Base-by-base conservation (phyloP, 257 asterid genomes). In the Knoxia roxburghii region DNA sequence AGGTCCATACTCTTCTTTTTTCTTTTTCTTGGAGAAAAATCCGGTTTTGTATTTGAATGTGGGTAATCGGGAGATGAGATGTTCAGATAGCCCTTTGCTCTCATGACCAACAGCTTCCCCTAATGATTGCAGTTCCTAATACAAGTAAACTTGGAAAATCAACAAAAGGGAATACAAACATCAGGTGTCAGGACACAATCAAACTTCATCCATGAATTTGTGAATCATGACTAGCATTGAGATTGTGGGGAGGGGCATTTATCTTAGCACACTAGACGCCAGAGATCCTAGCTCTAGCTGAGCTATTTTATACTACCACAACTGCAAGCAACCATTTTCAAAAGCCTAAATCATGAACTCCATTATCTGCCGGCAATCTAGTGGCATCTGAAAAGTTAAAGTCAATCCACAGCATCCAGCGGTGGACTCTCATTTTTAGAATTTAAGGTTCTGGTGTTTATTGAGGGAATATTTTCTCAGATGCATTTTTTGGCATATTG, bases 21-120 rank as follows among this genome's bases (percentile, higher is more conserved):
- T 76, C 59, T 68, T 71, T 68, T 76, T 80, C 79, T 70, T 82
- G 37, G 81, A 84, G 68, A 87, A 81, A 27, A 72, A 59, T 62
- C 94, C 87, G 10, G 77, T 78, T 78, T 82, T 88, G 81, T 82
- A 80, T 79, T 72, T 90, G 87, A 81, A 93, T 56, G 84, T 83
- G 52, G 96, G 98, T 64, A 93, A 71, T 30, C 85, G 87, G 17
- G 90, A 77, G 56, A 90, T 84, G 72, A 88, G 85, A 63, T 83
- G 85, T 1, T 82, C 87, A 12, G 96, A 61, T 69, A 88, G 89
- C 67, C 98, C 98, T 80, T 72, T 86, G 85, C 78, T 82, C 79
- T 85, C 88, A 26, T 73, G 81, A 70, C 97, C 97, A 66, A 86
- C 77, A 54, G 89, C 78, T 53, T 89, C 97, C 67, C 96, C 97